Conservation (phyloP, 1,139 yeast genomes). For the Hyphopichia fennica region DNA sequence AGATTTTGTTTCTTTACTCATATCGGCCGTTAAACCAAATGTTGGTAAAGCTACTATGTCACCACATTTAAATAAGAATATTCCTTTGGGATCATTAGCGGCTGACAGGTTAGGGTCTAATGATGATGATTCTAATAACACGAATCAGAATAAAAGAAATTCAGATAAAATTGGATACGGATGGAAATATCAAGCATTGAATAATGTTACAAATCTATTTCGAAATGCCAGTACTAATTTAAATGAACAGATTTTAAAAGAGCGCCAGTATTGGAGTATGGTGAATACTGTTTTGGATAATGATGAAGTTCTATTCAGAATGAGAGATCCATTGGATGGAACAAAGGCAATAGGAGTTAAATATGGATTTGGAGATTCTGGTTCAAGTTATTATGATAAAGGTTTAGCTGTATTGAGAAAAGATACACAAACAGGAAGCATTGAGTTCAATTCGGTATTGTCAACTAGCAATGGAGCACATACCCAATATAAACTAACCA, state of each 20-base stretch:
- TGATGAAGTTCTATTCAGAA: slow-evolving; percentile 72
- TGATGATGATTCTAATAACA: slow-evolving; percentile 16
- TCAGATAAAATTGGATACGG: slow-evolving; percentile 60
- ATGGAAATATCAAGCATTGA: slow-evolving; percentile 78
- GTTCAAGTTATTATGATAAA: slow-evolving; percentile 69
- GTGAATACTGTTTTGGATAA: slow-evolving; percentile 50
- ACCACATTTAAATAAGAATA: slow-evolving; percentile 74
- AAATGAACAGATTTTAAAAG: slow-evolving; percentile 56
- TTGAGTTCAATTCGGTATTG: slow-evolving; percentile 33
- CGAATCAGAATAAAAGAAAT: slow-evolving; percentile 15
- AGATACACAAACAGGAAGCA: slow-evolving; percentile 32
- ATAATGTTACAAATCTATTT: slow-evolving; percentile 54
- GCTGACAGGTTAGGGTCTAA: slow-evolving; percentile 51
- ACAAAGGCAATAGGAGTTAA: slow-evolving; percentile 67
- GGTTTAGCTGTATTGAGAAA: slow-evolving; percentile 70
- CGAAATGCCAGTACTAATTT: slow-evolving; percentile 53
- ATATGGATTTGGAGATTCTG: slow-evolving; percentile 90
- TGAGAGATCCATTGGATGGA: slow-evolving; percentile 53
- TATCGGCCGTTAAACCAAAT: slow-evolving; percentile 81
- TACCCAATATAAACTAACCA: slow-evolving; percentile 18
- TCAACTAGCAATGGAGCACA: slow-evolving; percentile 10
- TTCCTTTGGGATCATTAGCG: slow-evolving; percentile 78
- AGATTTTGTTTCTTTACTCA: slow-evolving; percentile 80
- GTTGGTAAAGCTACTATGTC: slow-evolving; percentile 88
- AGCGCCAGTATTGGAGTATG: slow-evolving; percentile 73